phyloP scores from a whole-genome alignment of 2,329 filamentous ascomycete genomes.

The Alternaria sp. region DNA sequence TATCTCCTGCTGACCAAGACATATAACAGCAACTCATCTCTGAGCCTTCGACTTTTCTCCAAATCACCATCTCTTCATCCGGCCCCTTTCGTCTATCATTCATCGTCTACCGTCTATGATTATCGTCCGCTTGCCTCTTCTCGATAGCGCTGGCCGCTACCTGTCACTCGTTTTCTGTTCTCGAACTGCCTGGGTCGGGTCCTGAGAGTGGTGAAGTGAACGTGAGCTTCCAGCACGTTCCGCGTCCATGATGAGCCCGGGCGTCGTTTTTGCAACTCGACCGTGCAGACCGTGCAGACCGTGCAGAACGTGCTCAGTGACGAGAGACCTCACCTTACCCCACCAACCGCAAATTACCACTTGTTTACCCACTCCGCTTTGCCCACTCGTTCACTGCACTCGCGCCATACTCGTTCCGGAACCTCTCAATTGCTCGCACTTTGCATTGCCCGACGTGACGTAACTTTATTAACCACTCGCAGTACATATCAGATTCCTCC shows the following conservation, averaged over 20 bases:
- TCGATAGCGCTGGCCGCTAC: constrained; percentile 12
- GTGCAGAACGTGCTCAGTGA: constrained; percentile 20
- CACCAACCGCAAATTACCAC: background rate
- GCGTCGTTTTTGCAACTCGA: constrained; percentile 6
- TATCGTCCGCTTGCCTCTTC: background rate
- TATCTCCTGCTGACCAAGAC: background rate
- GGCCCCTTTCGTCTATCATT: background rate
- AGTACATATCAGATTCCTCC: background rate
- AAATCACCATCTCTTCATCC: background rate
- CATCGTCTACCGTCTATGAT: background rate
- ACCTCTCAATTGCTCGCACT: background rate
- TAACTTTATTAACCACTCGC: background rate
- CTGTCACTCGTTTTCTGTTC: background rate
- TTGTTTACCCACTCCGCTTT: background rate
- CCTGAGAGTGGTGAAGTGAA: background rate
- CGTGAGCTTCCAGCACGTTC: background rate
- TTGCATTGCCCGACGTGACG: background rate
- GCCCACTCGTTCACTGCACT: background rate
- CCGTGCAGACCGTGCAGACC: constrained; percentile 15
- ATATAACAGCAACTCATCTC: background rate
- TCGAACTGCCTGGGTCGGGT: too few relatives aligned
- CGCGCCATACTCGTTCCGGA: background rate
- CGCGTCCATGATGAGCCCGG: background rate
- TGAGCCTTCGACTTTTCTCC: background rate
- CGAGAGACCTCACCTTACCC: constrained; percentile 15